A percentile compares a stretch with the other conserved stretches of the same genome.
phyloP scores from a whole-genome alignment of 2,329 filamentous ascomycete genomes.

The Paracamarosporium sp. region DNA sequence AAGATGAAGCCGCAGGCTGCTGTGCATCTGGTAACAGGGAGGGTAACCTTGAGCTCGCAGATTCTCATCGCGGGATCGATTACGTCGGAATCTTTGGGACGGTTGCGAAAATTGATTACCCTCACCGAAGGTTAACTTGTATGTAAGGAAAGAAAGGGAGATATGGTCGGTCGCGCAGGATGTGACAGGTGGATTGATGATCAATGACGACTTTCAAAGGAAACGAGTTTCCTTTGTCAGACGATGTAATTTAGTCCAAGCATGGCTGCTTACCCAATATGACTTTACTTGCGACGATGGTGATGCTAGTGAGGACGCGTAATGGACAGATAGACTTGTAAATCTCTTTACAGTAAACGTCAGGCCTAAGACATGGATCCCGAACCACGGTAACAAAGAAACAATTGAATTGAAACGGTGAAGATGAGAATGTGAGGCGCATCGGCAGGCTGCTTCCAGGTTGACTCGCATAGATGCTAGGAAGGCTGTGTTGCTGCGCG shows the following conservation, averaged over 20 bases:
- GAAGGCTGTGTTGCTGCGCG: conserved; percentile 3
- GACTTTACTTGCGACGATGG: neutral
- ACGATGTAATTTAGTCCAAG: no score
- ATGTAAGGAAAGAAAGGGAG: neutral
- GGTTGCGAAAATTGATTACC: conserved; percentile 9
- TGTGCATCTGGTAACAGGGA: conserved; percentile 10
- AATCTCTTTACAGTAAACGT: neutral
- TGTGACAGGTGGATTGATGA: neutral
- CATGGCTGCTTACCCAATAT: neutral
- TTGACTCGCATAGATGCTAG: neutral
- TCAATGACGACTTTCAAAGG: neutral
- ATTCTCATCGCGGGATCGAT: conserved; percentile 21
- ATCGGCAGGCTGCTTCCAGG: neutral
- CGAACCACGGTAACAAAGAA: neutral
- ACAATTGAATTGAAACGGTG: neutral
- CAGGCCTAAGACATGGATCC: neutral
- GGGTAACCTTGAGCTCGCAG: conserved; percentile 13
- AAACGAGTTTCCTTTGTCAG: neutral
- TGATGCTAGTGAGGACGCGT: neutral
- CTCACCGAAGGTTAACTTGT: neutral
- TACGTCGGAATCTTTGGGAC: conserved; percentile 7
- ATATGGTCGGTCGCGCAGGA: neutral
- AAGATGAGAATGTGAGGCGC: neutral
- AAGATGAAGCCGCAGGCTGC: neutral
- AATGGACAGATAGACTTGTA: neutral